Conservation (phyloP, 208 protist species). For the Leishmania gerbilli region DNA sequence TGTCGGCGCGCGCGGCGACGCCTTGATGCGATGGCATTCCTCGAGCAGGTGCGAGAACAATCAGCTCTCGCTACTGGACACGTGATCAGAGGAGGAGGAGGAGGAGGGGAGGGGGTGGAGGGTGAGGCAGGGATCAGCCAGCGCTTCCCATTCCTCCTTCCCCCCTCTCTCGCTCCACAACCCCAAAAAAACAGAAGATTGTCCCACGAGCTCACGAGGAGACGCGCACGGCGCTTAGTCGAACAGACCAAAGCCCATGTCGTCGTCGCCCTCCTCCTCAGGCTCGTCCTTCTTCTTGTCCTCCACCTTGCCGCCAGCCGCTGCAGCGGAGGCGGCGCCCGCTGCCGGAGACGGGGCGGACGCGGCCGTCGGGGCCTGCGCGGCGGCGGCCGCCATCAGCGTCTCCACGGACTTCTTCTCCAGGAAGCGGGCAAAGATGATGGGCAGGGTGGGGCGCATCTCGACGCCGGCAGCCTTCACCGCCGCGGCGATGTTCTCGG, state of each 20-base stretch:
- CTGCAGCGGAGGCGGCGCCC: conserved; percentile 54
- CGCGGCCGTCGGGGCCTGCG: conserved; percentile 42
- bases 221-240: conserved; percentile 46
- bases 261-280: conserved; percentile 74
- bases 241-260: conserved; percentile 93
- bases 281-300: conserved; percentile 43
- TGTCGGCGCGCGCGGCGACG: neutral
- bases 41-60: neutral
- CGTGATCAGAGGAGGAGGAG: neutral
- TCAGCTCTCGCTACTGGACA: neutral
- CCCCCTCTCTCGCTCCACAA: neutral
- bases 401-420: conserved; percentile 78
- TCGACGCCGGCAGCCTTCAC: conserved; percentile 70
- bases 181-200: neutral
- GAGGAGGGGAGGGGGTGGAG: too few relatives aligned
- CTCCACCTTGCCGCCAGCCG: conserved; percentile 43
- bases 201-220: neutral
- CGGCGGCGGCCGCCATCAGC: conserved; percentile 60
- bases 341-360: conserved; percentile 43
- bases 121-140: neutral
- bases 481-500: conserved; percentile 74
- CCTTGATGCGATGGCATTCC: neutral
- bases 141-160: fast-evolving
- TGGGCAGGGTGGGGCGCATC: conserved; percentile 77
- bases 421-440: conserved; percentile 84